Evolutionary conservation across 2,329 filamentous ascomycete species (phyloP), one percentile per base, ranked within the genome.

Genomic region (Ophiocordyceps polyrhachis-furcata): DNA sequence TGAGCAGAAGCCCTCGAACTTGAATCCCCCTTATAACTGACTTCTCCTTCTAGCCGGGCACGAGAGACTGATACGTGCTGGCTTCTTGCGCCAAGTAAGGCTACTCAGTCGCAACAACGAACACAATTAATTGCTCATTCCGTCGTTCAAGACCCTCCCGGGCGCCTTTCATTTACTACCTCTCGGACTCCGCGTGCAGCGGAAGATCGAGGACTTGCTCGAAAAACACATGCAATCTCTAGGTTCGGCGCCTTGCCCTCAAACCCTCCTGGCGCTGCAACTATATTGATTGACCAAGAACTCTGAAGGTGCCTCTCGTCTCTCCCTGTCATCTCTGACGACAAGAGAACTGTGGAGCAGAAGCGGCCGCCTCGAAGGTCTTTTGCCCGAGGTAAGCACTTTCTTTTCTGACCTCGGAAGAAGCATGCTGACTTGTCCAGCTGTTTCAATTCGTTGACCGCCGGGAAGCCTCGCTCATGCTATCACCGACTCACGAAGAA

Each of bases 401-500:
- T 29, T 13, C 15, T 8, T 4, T 5, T 29, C 3, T 3, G 41
- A 19, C 7, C n/a, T n/a, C 21, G 14, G 7, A 20, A 21, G 15
- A 8, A 23, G 8, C 2, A 9, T 13, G 23, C n/a, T 46, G 45
- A 40, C 41, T 23, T n/a, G 55, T 62, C 41, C 53, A 91, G 79
- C 71, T 95, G 19, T 89, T 95, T 52, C 76, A 74, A 40, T 74
- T 96, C 42, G 64, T 71, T 41, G 91, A 96, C 60, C 76, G 91
- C 46, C 91, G 83, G 60, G 74, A 82, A 7, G 67, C 73, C 1
- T 69, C 73, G 4, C 84, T 84, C 49, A 70, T 98, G 28, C 72
- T 98, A 4, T 81, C 87, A 1, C 91, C 91, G 1, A 98, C 91
- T 0, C 91, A 98, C 49, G 91, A 98, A 57, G 91, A 98, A 59